Evolutionary conservation across 257 asterid species (phyloP).

Genomic region (Phtheirospermum japonicum): DNA sequence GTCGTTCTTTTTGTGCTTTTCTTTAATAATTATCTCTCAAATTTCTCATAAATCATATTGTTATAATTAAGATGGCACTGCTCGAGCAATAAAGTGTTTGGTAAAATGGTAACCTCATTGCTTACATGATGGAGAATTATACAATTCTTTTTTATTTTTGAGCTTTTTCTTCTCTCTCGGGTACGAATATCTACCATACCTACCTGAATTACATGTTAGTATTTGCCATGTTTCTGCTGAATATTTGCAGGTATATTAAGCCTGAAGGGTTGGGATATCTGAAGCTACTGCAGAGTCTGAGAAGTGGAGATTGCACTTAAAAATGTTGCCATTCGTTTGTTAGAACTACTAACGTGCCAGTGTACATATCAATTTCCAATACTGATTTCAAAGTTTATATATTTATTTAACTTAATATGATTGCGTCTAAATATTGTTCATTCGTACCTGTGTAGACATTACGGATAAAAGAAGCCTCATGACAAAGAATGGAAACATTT

Average conservation of each 20-base stretch:
- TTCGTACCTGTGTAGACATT: too few relatives aligned
- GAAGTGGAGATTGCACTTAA: slow-evolving; percentile 73
- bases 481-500: too few relatives aligned
- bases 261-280: slow-evolving; percentile 79
- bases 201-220: background rate
- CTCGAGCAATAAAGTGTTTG: background rate
- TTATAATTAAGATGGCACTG: too few relatives aligned
- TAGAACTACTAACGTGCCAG: too few relatives aligned
- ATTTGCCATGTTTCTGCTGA: background rate
- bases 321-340: background rate
- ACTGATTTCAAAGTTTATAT: too few relatives aligned
- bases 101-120: background rate
- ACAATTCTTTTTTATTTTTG: background rate
- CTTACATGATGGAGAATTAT: too few relatives aligned
- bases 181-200: background rate
- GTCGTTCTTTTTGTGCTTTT: slow-evolving; percentile 21
- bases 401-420: too few relatives aligned
- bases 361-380: too few relatives aligned
- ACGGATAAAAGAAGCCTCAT: too few relatives aligned
- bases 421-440: too few relatives aligned
- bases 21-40: background rate
- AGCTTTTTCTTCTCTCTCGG: too few relatives aligned
- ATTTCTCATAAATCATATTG: background rate
- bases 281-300: slow-evolving; percentile 64
- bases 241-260: slow-evolving; percentile 54